A percentile compares a stretch with the other conserved stretches of the same genome.
Evolutionary conservation across 768 basidiomycete species (phyloP).

Genomic region (Pholiota molesta): DNA sequence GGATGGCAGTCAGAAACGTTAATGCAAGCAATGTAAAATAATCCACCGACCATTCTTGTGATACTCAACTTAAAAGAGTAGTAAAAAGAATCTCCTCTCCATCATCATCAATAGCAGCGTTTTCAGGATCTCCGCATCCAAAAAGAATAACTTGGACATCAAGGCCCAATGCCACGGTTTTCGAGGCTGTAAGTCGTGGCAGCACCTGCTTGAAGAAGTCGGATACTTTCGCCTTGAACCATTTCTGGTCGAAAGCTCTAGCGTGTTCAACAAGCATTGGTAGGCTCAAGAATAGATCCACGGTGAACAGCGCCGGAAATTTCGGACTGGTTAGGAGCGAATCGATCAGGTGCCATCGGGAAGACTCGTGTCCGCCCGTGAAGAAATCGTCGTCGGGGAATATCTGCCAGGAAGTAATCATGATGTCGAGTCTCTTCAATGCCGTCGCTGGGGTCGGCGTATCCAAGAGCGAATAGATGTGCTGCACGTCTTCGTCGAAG

Average conservation of each 20-base stretch:
- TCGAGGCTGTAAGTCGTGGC: constrained; percentile 3
- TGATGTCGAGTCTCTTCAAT: constrained; percentile 10
- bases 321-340: constrained; percentile 7
- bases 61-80: constrained; percentile 5
- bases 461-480: constrained; percentile 10
- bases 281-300: constrained; percentile 7
- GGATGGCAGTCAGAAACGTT: background rate
- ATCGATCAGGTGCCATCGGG: constrained; percentile 12
- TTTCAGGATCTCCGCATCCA: constrained; percentile 6
- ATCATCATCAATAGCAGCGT: background rate
- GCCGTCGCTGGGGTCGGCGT: constrained; percentile 4
- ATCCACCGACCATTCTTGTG: background rate
- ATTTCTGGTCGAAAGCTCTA: constrained; percentile 9
- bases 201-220: constrained; percentile 13
- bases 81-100: constrained; percentile 3
- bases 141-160: constrained; percentile 12
- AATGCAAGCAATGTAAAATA: background rate
- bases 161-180: constrained; percentile 1
- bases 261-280: constrained; percentile 9
- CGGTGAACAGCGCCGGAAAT: constrained; percentile 4
- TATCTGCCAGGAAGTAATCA: constrained; percentile 14
- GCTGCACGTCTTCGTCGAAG: constrained; percentile 11
- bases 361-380: constrained; percentile 2
- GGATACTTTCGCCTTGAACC: constrained; percentile 5
- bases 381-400: constrained; percentile 13